Base-by-base conservation (phyloP, 1,139 yeast genomes). In the Debaryomycetaceae sp. region DNA sequence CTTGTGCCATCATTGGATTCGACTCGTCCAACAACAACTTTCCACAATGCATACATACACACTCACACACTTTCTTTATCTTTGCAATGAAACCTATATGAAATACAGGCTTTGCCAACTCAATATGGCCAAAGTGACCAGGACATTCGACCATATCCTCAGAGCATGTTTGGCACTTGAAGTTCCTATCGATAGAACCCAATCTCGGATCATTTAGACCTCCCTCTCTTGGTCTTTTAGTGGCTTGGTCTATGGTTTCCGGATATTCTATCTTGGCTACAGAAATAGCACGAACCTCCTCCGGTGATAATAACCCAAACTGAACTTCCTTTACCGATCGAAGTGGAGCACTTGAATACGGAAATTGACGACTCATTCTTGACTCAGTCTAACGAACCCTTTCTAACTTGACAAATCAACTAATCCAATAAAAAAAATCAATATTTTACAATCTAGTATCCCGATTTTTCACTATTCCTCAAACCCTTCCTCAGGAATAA, bases 101-200 rank as follows among this genome's bases (percentile, higher is more conserved):
- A 68, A 95, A 93, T 31, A 95, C 99, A 8, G 99, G 99, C 64
- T 91, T 93, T 34, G 99, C 98, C 53, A 95, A 78, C 64, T 95
- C 99, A 49, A 95, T 95, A 63, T 95, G 99, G 54, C 99, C 99
- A 70, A 95, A 95, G 72, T 95, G 99, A 48, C 99, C 99, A 1
- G 98, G 98, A 69, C 99, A 95, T 64, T 93, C 99, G 48, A 95
- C 89, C 97, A 93, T 93, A 60, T 95, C 97, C 68, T 93, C 99
- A 59, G 97, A 96, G 77, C 99, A 93, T 33, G 99, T 93, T 74
- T 91, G 98, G 76, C 99, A 93, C 72, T 89, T 88, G 76, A 87
- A 87, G 65, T 90, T 91, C 65, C 99, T 83, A 68, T 95, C 99
- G 56, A 93, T 93, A 8, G 98, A 88, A 44, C 99, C 99, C 51